phyloP scores from a whole-genome alignment of 2,329 filamentous ascomycete genomes.

The Xylariaceae sp. region DNA sequence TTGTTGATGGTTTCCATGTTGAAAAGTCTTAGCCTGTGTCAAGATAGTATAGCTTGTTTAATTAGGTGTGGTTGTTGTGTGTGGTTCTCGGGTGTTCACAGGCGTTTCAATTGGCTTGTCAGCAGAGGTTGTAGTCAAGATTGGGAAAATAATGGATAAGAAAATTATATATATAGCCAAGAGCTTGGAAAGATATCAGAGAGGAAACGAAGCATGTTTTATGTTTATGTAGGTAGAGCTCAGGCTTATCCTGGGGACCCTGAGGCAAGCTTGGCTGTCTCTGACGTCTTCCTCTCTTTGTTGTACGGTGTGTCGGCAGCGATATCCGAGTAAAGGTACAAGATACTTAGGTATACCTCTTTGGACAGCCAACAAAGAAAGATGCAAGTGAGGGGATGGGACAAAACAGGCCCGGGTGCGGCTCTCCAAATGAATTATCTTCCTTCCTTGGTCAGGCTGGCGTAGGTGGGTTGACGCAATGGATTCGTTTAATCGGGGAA shows the following conservation, averaged over 20 bases:
- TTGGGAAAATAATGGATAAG: neutral
- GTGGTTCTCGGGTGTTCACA: neutral
- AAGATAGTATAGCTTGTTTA: neutral
- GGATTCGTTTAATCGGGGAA: neutral
- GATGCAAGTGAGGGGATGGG: too few species aligned
- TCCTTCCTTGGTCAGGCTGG: too few species aligned
- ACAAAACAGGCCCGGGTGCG: conserved; percentile 15
- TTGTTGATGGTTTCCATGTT: conserved; percentile 70
- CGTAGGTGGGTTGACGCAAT: conserved; percentile 21
- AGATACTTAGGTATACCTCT: neutral
- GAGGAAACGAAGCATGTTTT: conserved; percentile 9
- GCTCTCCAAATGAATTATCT: too few species aligned
- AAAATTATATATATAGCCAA: conserved; percentile 1
- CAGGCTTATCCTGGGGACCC: neutral
- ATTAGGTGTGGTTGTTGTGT: neutral
- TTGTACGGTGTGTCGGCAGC: neutral
- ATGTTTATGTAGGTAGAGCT: neutral
- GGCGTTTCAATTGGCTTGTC: neutral
- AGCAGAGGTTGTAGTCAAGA: neutral
- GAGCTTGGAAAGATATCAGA: neutral
- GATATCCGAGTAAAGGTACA: neutral
- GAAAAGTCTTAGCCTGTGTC: neutral
- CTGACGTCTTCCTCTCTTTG: conserved; percentile 30
- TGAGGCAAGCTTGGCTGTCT: conserved; percentile 5
- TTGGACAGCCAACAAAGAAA: too few species aligned